Conservation (phyloP, 768 basidiomycete species). For the Boletus subcaerulescens region DNA sequence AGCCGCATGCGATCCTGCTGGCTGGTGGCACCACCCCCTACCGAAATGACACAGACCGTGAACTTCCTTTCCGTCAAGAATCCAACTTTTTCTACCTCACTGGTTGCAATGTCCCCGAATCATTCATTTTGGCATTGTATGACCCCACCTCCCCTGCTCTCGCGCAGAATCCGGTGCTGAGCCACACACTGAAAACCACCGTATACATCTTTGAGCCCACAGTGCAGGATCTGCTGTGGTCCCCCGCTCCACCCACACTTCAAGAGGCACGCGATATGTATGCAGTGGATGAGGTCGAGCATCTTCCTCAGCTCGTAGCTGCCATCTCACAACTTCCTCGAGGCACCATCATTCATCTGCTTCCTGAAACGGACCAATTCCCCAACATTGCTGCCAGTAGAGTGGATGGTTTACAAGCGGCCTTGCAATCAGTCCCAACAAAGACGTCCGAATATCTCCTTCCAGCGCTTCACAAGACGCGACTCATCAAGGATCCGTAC, state of each 20-base stretch:
- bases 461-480: slow-evolving; percentile 72
- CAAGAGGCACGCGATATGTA: slow-evolving; percentile 52
- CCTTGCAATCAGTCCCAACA: neutral
- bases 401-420: slow-evolving; percentile 6
- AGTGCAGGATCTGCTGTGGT: slow-evolving; percentile 82
- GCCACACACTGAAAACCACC: slow-evolving; percentile 42
- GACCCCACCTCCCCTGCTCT: slow-evolving; percentile 33
- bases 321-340: slow-evolving; percentile 47
- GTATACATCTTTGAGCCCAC: slow-evolving; percentile 81
- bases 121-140: slow-evolving; percentile 61
- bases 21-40: slow-evolving; percentile 61
- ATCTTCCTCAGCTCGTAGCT: slow-evolving; percentile 43
- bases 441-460: slow-evolving; percentile 52
- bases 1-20: slow-evolving; percentile 71
- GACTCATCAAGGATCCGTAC: slow-evolving; percentile 69
- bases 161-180: slow-evolving; percentile 36
- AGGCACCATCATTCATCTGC: slow-evolving; percentile 61
- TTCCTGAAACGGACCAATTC: slow-evolving; percentile 41
- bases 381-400: slow-evolving; percentile 8
- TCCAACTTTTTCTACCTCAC: slow-evolving; percentile 89
- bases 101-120: slow-evolving; percentile 72
- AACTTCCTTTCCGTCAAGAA: slow-evolving; percentile 70
- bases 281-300: slow-evolving; percentile 58
- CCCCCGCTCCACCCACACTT: slow-evolving; percentile 72
- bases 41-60: slow-evolving; percentile 84